Base-by-base conservation (phyloP, 2,329 filamentous ascomycete genomes). In the Endothia cerciana region DNA sequence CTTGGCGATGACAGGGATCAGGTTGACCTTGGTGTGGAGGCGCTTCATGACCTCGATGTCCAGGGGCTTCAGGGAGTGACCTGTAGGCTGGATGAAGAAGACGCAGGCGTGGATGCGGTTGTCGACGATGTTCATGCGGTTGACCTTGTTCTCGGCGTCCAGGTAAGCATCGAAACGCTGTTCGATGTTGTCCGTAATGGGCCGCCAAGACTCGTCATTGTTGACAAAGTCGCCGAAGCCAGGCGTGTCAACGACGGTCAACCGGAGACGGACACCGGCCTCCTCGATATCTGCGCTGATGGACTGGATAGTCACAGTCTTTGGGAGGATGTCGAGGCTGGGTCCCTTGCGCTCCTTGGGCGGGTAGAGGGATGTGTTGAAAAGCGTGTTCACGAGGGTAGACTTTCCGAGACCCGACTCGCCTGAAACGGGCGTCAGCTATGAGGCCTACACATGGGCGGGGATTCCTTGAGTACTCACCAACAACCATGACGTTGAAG, bases 401-500 rank as follows among this genome's bases (percentile, higher is more conserved):
- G 95, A 99, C 87, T 99, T 99, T 85, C 95, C 95, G 73, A 99
- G 89, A 72, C 95, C 95, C 77, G 95, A 99, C 89, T 99, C 95
- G 87, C 95, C 95, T 98, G 72, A 28, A 57, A 47, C 22, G 36
- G 38, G 55, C 22, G 22, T 70, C 19, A 72, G 67, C 33, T 11
- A 68, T 53, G 36, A 63, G 36, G 8, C 13, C 11, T 10, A 8
- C 2, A 40, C 47, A 22, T 19, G n/a, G 55, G n/a, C 13, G 30
- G 3, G 4, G 41, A 1, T 22, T 25, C 19, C 3, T 15, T 17
- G 17, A 47, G 1, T 30, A 76, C 94, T 77, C 86, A 98, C 95
- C 95, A 82, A 99, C 95, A 81, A 99, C 95, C 95, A 99, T 99
- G 73, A 99, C 95, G 79, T 99, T 99, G 87, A 99, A 99, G 88